Base-by-base conservation (phyloP, 106 monocot species). In the Platanthera zijinensis region DNA sequence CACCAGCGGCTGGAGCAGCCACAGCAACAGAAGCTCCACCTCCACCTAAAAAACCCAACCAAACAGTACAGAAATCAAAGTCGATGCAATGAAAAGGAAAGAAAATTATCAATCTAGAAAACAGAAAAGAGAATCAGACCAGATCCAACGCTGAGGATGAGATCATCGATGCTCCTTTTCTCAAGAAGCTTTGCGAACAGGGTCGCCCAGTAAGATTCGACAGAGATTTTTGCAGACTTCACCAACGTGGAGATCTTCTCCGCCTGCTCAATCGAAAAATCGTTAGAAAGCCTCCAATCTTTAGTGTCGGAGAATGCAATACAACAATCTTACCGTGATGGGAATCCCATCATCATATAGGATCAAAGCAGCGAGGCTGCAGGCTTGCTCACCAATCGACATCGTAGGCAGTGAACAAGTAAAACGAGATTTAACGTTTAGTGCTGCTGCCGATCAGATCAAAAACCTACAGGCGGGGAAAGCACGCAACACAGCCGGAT, bases 181-280 rank as follows among this genome's bases (percentile, higher is more conserved):
- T 90, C 82, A n/a, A 90, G 78, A 19, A 90, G 84, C 82, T 87
- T 90, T n/a, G 83, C 86, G 45, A 90, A 81, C 18, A 90, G 83
- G 13, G 86, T 59, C 5, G 90, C 78, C 90, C 90, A 90, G 80
- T 80, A 90, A 8, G 90, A 80, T 47, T 90, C 90, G n/a, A 86
- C 68, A 10, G 71, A 57, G 53, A 90, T 84, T 59, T 87, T 85
- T 12, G 90, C 86, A 2, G 86, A 80, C 77, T 90, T 90, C 64
- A 87, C 78, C 50, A 90, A 22, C 6, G 84, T 83, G 17, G 75
- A 48, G 69, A 90, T 86, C 84, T 90, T 90, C 69, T 90, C 90
- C 32, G 86, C 86, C 86, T 89, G 67, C 59, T 50, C 14, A 52
- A 3, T 51, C 14, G 4, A 14, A 70, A 48, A 7, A 10, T 11